Conservation (phyloP, 257 asterid species). For the Marsdenia floribunda region DNA sequence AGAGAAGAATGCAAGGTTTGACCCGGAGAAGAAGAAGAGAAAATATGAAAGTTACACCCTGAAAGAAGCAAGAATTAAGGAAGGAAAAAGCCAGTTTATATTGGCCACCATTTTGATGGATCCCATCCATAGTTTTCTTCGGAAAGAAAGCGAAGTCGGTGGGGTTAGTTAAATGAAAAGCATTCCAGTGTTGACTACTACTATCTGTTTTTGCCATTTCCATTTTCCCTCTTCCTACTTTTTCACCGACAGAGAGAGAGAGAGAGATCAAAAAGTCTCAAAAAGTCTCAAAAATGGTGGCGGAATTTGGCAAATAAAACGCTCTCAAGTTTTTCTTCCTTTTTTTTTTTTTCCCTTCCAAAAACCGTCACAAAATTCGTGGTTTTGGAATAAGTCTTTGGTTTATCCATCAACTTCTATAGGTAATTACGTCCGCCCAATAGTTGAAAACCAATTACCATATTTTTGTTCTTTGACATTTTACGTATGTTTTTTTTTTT, state of each 20-base stretch:
- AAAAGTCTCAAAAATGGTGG: background rate
- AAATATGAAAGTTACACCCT: background rate
- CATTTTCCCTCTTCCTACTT: background rate
- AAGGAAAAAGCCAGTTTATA: background rate
- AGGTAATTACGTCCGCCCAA: too few relatives aligned
- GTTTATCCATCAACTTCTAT: background rate
- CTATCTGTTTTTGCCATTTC: too few relatives aligned
- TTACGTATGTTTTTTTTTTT: too few relatives aligned
- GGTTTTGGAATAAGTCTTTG: background rate
- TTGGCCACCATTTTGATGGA: background rate
- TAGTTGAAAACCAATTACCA: background rate
- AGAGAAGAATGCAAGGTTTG: background rate
- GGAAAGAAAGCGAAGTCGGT: slow-evolving; percentile 7
- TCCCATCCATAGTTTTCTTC: background rate
- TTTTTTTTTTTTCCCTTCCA: too few relatives aligned
- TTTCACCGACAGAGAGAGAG: background rate
- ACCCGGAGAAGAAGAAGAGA: too few relatives aligned
- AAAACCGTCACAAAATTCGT: background rate
- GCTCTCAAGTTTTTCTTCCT: background rate
- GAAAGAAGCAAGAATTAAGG: background rate
- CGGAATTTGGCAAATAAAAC: background rate
- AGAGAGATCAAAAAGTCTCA: too few relatives aligned
- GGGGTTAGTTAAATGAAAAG: slow-evolving; percentile 6
- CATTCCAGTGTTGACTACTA: slow-evolving; percentile 2
- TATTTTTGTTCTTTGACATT: too few relatives aligned